Conservation (phyloP, 2,329 filamentous ascomycete genomes). For the Cladosporium sp. region DNA sequence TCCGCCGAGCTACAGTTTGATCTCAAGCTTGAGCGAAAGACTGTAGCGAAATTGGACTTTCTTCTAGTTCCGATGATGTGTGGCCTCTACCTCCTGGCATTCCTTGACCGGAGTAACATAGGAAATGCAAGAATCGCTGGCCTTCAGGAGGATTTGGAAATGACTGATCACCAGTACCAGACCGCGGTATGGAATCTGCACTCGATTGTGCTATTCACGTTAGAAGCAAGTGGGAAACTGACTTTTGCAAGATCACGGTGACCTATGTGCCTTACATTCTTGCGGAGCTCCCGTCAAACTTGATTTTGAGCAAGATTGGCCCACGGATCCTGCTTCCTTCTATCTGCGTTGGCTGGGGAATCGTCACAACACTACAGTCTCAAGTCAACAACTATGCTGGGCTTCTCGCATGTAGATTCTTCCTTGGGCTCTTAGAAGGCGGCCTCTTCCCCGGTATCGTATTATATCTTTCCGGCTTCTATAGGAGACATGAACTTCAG, state of each 20-base stretch:
- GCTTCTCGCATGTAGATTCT: constrained; percentile 23
- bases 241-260: constrained; percentile 15
- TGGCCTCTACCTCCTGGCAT: constrained; percentile 53
- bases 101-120: neutral
- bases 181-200: neutral
- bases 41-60: constrained; percentile 67
- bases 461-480: constrained; percentile 50
- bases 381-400: constrained; percentile 27
- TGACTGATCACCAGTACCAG: constrained; percentile 15
- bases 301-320: constrained; percentile 37
- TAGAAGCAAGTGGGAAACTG: neutral
- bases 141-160: constrained; percentile 12
- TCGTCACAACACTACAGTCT: constrained; percentile 28
- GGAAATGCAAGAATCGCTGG: constrained; percentile 3
- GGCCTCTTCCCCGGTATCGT: constrained; percentile 24
- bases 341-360: constrained; percentile 29
- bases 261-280: constrained; percentile 36
- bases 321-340: constrained; percentile 31
- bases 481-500: constrained; percentile 7
- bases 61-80: constrained; percentile 64
- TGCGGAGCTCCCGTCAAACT: constrained; percentile 35
- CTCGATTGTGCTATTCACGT: no score
- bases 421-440: constrained; percentile 60
- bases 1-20: neutral
- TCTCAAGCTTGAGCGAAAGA: constrained; percentile 41